phyloP scores from a whole-genome alignment of 768 basidiomycete species.

The Trametes punicea region DNA sequence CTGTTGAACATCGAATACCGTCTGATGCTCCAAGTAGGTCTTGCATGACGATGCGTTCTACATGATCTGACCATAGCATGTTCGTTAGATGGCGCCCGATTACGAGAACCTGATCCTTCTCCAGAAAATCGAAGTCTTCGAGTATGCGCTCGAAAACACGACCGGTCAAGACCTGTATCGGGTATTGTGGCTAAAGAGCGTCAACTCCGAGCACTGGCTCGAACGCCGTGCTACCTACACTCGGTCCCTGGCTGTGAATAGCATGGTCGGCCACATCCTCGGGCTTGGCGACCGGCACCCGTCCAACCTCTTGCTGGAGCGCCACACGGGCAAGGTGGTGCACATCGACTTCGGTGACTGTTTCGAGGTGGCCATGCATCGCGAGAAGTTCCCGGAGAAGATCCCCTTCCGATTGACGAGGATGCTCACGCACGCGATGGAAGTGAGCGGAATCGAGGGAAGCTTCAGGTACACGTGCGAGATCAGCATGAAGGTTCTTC shows the following conservation, averaged over 20 bases:
- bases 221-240: constrained; percentile 96
- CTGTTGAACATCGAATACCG: constrained; percentile 97
- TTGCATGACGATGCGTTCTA: background rate
- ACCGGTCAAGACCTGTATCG: constrained; percentile 97
- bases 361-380: constrained; percentile 96
- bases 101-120: constrained; percentile 92
- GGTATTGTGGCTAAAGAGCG: constrained; percentile 93
- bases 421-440: constrained; percentile 99
- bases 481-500: constrained; percentile 94
- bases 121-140: constrained; percentile 99
- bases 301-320: constrained; percentile 89
- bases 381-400: constrained; percentile 98
- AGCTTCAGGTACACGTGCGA: constrained; percentile 96
- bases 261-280: constrained; percentile 98
- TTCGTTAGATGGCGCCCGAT: constrained; percentile 91
- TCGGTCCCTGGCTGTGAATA: constrained; percentile 91
- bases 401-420: constrained; percentile 97
- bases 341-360: constrained; percentile 99
- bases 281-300: constrained; percentile 98
- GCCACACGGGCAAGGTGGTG: constrained; percentile 89
- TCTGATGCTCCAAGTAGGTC: constrained; percentile 88
- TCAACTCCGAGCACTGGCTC: constrained; percentile 96
- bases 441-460: constrained; percentile 98
- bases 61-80: background rate
- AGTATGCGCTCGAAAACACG: constrained; percentile 97